Conservation (phyloP, 2,329 filamentous ascomycete genomes). For the Ascochyta lentis region DNA sequence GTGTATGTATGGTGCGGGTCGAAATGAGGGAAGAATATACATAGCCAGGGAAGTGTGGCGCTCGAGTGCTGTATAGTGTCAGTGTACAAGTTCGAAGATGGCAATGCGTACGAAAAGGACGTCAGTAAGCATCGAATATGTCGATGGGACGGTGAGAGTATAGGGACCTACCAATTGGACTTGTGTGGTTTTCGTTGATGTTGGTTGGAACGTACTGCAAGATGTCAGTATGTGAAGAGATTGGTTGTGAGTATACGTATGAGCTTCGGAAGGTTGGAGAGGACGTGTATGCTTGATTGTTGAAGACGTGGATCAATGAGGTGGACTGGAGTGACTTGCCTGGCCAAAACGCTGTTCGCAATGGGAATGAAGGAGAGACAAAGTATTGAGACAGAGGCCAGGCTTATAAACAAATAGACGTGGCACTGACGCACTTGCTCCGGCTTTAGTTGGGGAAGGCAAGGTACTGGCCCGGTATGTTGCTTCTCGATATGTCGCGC, state of each 20-base stretch:
- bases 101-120: not conserved
- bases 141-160: not conserved
- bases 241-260: not conserved
- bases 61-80: not conserved
- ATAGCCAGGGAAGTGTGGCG: not conserved
- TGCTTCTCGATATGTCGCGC: not conserved
- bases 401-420: constrained; percentile 12
- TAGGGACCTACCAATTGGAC: not conserved
- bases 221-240: not conserved
- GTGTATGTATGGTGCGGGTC: too few relatives aligned
- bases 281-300: not conserved
- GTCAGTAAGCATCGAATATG: not conserved
- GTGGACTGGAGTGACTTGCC: not conserved
- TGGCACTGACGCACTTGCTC: not conserved
- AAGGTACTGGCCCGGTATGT: not conserved
- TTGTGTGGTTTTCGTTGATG: not conserved
- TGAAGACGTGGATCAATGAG: not conserved
- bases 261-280: not conserved
- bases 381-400: not conserved
- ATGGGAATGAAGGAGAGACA: constrained; percentile 22
- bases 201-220: not conserved
- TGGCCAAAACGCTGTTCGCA: not conserved
- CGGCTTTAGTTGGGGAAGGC: not conserved
- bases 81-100: not conserved
- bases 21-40: not conserved